Evolutionary conservation across 202 grass and related monocot species (phyloP), one percentile per base, ranked within the genome.

Genomic region (Panicum hallii): DNA sequence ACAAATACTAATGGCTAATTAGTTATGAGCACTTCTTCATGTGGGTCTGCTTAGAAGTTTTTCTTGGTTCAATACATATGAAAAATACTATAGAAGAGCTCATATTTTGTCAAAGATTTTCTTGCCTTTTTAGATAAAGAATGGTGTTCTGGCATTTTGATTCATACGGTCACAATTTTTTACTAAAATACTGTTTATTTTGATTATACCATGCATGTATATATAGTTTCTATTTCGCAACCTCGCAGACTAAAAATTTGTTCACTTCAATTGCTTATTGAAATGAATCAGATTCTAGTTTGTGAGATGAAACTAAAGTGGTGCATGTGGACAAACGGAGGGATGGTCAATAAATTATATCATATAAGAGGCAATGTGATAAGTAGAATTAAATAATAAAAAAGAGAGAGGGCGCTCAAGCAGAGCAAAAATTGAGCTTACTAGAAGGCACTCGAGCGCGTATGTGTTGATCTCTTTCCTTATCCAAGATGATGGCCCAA

Each of bases 401-500:
- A 72, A 49, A 32, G 13, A 73, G 26, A 52, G 46, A 52, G 52
- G 13, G 7, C 15, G 4, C 14, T 52, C 14, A 34, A 73, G 7
- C 13, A 70, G 6, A 70, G 2, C 7, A 28, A n/a, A 28, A 44
- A 5, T 28, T 28, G 66, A 44, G 4, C 79, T 60, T 70, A 82
- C 66, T 23, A 58, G 22, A 71, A 12, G 0, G n/a, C 0, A 0
- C 9, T 56, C 2, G 2, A 82, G 50, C 1, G 5, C 1, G 1
- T 28, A 71, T 23, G 66, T 57, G 22, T 0, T 46, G 5, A 82
- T 70, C 36, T 30, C 23, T 52, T 82, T 82, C 22, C 10, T 82
- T 69, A 82, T 82, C 79, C 79, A 82, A 45, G 38, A 46, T n/a
- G 36, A 11, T 58, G 66, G 53, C 14, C 66, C 52, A 58, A n/a